Evolutionary conservation across 2,329 filamentous ascomycete genomes (phyloP), one percentile per base, ranked within the genome.

Genomic region (Cephalotrichum gorgonifer): DNA sequence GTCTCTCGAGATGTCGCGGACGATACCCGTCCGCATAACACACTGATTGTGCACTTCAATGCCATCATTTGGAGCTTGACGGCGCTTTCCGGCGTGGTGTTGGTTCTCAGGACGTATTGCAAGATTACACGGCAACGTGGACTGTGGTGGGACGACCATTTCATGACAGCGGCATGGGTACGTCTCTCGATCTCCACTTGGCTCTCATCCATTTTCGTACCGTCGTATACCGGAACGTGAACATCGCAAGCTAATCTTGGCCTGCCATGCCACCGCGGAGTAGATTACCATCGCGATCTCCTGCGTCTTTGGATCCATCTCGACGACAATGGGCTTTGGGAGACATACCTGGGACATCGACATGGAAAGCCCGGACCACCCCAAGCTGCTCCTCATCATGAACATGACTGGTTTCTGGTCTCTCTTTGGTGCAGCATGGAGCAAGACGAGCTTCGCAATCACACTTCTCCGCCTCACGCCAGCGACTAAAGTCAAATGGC

Each of bases 391-490:
- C 23, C 47, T 61, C 27, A 51, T 55, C 23, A 58, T 56, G 56
- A n/a, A 59, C 60, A 25, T 47, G 63, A 4, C 53, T 55, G 60
- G 57, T 3, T 48, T 55, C 4, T 62, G 62, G 39, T 62, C 62
- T 12, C 60, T 66, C 17, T 53, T 61, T 12, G 59, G 64, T 2
- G 64, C 64, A 3, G 57, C 62, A 1, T 58, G 57, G 49, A 66
- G 62, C 50, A 69, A 69, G 50, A 64, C 65, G 0, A 65, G 64
- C 0, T 65, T 69, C 49, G 64, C 63, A 8, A 54, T 67, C n/a
- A 66, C 64, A 0, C 52, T 67, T 3, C 56, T 67, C 17, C 57
- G 63, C 3, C 52, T 57, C 2, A 39, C 46, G 6, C 35, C 44
- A 51, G 60, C 60, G 50, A n/a, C n/a, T n/a, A 57, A 58, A 2